Conservation (phyloP, 352 stramenopile genomes). For the Phytophthora lateralis region DNA sequence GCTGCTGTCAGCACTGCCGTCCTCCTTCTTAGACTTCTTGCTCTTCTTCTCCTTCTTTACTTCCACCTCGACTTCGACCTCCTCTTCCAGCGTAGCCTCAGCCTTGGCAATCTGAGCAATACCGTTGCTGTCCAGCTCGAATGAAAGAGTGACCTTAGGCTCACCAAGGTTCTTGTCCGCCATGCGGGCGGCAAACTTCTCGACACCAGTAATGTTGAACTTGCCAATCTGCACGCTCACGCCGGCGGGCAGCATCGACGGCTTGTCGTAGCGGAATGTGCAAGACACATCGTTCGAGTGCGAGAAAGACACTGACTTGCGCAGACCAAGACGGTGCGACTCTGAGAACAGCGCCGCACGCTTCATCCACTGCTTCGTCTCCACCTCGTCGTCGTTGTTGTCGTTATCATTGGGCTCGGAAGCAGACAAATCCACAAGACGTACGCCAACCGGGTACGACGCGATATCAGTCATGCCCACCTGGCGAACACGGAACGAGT, state of each 20-base stretch:
- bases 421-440: conserved; percentile 80
- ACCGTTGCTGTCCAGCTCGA: conserved; percentile 93
- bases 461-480: conserved; percentile 95
- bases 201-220: conserved; percentile 94
- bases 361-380: conserved; percentile 90
- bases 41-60: conserved; percentile 68
- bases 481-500: conserved; percentile 95
- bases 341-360: conserved; percentile 92
- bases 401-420: conserved; percentile 50
- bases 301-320: conserved; percentile 96
- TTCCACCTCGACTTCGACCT: conserved; percentile 76
- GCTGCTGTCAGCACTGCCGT: conserved; percentile 36
- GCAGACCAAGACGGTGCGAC: conserved; percentile 81
- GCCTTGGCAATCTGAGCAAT: conserved; percentile 92
- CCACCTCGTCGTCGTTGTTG: conserved; percentile 52
- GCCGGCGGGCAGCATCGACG: conserved; percentile 71
- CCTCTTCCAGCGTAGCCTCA: conserved; percentile 91
- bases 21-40: conserved; percentile 52
- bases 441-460: conserved; percentile 88
- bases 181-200: conserved; percentile 89
- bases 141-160: conserved; percentile 95
- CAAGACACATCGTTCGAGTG: conserved; percentile 92
- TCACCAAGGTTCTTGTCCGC: conserved; percentile 86
- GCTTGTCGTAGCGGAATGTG: conserved; percentile 92
- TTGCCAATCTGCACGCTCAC: conserved; percentile 82